Evolutionary conservation across 208 protist species (phyloP), one percentile per base, ranked within the genome.

Genomic region (Acanthamoeba royreba): DNA sequence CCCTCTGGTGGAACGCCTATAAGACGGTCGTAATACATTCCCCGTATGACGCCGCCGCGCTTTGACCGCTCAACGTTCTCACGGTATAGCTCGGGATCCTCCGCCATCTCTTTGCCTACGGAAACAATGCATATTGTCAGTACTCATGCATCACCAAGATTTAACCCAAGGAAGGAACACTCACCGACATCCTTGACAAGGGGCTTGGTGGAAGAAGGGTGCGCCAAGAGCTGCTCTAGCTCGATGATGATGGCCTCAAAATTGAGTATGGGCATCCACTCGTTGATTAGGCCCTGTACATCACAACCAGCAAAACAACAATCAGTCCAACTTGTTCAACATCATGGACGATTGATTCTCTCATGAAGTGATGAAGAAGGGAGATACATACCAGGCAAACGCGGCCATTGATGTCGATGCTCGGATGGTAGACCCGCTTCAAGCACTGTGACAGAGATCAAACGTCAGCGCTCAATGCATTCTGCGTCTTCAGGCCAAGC

Each of bases 41-140:
- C 81, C 8, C 81, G 45, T 2, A 88, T 61, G 45, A 88, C 81
- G 4, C 49, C 81, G 31, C 81, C 81, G 11, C 81, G 81, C 33
- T 88, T 88, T 28, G 81, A 88, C 52, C 33, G 22, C 47, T 88
- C 81, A 4, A 88, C 81, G 81, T 88, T 88, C 81, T 55, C 52
- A 1, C 31, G 17, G 33, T 63, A 88, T 47, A 22, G 1, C 13
- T 88, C 81, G 4, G 81, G 81, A 28, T 61, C 33, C 3, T 88
- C 81, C 7, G 61, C 17, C 45, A 88, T 42, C 46, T 88, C 81
- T 31, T 61, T 88, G 81, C 81, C 74, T 85, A 33, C 22, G n/a
- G n/a, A n/a, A n/a, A n/a, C n/a, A n/a, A n/a, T n/a, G n/a, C n/a
- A n/a, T n/a, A n/a, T n/a, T 25, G 55, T 28, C 25, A 28, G 9